These are phyloP conservation scores for Musa schizocarpa DNA, from an alignment of 176 grass and related monocot species.

Conservation along the genomic window DNA sequence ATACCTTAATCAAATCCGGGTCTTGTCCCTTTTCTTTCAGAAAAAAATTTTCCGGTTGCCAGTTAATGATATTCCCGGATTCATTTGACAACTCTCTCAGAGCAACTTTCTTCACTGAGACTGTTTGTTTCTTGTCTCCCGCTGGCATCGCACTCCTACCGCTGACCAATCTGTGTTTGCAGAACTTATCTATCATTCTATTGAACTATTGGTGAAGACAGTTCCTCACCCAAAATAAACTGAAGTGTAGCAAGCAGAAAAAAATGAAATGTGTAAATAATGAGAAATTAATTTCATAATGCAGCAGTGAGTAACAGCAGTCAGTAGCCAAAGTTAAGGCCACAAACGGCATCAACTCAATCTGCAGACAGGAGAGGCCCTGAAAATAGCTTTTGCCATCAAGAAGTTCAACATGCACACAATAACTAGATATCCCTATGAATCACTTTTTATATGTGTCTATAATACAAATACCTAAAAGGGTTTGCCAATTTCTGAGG, in stretches of 20 bases:
- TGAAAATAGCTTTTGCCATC: not conserved
- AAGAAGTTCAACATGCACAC: not conserved
- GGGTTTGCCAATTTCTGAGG: not conserved
- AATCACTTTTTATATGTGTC: not conserved
- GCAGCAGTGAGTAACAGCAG: not conserved
- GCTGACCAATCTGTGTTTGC: constrained; percentile 11
- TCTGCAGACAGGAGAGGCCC: not conserved
- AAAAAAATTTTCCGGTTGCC: constrained; percentile 24
- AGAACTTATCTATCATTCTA: not conserved
- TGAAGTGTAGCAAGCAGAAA: not conserved
- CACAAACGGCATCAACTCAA: not conserved
- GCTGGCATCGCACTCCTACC: constrained; percentile 32
- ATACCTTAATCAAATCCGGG: constrained; percentile 25
- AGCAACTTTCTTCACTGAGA: constrained; percentile 63
- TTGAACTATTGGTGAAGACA: not conserved
- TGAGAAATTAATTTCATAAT: not conserved
- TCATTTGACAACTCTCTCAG: constrained; percentile 52
- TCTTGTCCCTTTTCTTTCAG: constrained; percentile 33
- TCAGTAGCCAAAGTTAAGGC: not conserved
- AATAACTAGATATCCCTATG: not conserved
- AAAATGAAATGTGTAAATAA: not conserved
- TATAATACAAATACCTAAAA: not conserved
- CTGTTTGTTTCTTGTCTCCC: constrained; percentile 41
- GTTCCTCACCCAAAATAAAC: not conserved
- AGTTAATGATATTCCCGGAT: constrained; percentile 24